Base-by-base conservation (phyloP, 1,284 basidiomycete genomes). In the Tremellales sp. region DNA sequence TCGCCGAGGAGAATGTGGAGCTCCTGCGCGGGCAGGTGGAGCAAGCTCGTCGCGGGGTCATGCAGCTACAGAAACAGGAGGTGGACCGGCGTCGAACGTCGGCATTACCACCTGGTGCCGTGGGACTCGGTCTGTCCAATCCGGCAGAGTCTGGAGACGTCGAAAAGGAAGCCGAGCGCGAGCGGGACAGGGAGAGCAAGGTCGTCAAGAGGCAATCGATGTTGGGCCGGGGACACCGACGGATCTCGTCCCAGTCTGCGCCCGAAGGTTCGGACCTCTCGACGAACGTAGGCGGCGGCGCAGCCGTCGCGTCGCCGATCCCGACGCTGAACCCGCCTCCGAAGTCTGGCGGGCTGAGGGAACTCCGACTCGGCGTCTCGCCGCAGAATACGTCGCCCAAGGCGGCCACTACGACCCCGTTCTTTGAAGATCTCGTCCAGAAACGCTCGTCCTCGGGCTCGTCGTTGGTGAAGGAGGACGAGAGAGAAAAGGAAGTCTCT, bases 11-110 rank as follows among this genome's bases (percentile, higher is more conserved):
- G 57, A 83, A 84, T 40, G 88, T 94, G 31, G 75, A 79, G 9
- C 76, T 88, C 67, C 75, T 95, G 33, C 78, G 91, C 26, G 78
- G 81, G 16, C 92, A 90, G 66, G 86, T 94, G n/a, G 90, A 94
- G 61, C 86, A 91, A 68, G 89, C 87, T 71, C 78, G 91, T 57
- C 83, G 87, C 46, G 88, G 86, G 12, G 78, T 95, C 32, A 92
- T 93, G 87, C 79, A 85, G n/a, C 76, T 95, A 16, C 90, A 94
- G 68, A 70, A 70, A 42, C 83, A 83, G 27, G 73, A 72, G 39
- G 66, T 66, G 47, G 88, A 91, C 66, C 84, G 77, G 60, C 78
- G 85, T 55, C 76, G 85, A 33, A 79, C 80, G 63, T 53, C 28
- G 45, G 58, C 48, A 35, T 44, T 40, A 33, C 49, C 55, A 18